Percentiles rank a stretch among this genome's conserved stretches.
These are phyloP conservation scores for Penicillium cataractarum DNA, from an alignment of 495 filamentous ascomycete species.

Conservation along the genomic window DNA sequence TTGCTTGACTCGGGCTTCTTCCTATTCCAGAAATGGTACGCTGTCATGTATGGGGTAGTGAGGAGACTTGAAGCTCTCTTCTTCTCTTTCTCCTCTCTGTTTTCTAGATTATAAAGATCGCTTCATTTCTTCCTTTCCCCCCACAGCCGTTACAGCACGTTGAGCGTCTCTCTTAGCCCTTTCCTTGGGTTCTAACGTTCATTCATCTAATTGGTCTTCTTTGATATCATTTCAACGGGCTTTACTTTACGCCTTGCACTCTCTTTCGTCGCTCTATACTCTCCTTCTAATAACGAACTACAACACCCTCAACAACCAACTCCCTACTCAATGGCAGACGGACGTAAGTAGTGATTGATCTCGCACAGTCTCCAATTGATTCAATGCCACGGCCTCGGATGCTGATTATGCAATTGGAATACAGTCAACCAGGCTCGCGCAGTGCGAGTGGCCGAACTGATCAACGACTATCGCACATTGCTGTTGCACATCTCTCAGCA, in stretches of 20 bases:
- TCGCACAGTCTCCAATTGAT: not conserved
- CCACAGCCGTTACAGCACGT: slow-evolving; percentile 6
- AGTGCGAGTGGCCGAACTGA: slow-evolving; percentile 78
- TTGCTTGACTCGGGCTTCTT: slow-evolving; percentile 4
- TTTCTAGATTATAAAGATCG: slow-evolving; percentile 22
- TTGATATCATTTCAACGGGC: slow-evolving; percentile 13
- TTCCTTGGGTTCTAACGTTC: slow-evolving; percentile 9
- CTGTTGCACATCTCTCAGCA: slow-evolving; percentile 79
- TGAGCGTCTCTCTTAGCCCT: slow-evolving; percentile 10
- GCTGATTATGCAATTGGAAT: slow-evolving; percentile 15
- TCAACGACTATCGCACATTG: slow-evolving; percentile 81
- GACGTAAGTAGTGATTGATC: slow-evolving; percentile 50
- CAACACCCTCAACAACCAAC: not conserved
- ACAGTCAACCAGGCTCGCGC: slow-evolving; percentile 85
- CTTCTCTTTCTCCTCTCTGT: not conserved
- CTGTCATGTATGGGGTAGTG: slow-evolving; percentile 28
- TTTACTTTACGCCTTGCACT: not conserved
- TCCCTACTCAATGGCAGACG: slow-evolving; percentile 59
- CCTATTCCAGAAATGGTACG: slow-evolving; percentile 2
- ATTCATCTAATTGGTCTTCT: slow-evolving; percentile 11
- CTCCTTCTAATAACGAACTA: slow-evolving; percentile 18
- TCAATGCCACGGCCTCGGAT: not conserved
- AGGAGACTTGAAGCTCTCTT: slow-evolving; percentile 4
- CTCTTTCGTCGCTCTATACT: not conserved
- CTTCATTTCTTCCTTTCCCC: slow-evolving; percentile 8